These are phyloP conservation scores for Gremmenia infestans DNA, from an alignment of 2,329 filamentous ascomycete species.

Conservation along the genomic window DNA sequence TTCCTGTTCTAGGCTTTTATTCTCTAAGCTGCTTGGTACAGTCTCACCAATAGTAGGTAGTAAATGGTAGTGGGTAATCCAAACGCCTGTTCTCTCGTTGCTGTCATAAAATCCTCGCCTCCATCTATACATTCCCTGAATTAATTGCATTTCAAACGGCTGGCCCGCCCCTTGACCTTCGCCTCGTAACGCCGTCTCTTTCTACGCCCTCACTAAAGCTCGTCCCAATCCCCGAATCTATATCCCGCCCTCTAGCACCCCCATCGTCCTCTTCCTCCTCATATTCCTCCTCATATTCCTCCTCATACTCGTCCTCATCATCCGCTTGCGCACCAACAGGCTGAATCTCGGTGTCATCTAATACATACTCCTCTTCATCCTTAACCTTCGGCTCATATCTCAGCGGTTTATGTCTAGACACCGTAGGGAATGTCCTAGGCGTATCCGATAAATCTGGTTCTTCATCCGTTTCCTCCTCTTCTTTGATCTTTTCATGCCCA, in stretches of 20 bases:
- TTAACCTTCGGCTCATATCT: constrained; percentile 34
- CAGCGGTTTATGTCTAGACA: constrained; percentile 37
- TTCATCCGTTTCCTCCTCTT: constrained; percentile 21
- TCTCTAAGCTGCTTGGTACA: too few species aligned
- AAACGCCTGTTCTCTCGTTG: too few species aligned
- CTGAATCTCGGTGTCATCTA: constrained; percentile 24
- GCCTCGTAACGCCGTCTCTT: constrained; percentile 20
- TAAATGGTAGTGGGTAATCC: too few species aligned
- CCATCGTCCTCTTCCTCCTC: too few species aligned
- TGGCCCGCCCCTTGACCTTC: constrained; percentile 19
- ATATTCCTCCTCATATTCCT: background rate
- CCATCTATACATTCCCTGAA: too few species aligned
- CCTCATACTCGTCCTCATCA: constrained; percentile 43
- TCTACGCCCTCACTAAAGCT: constrained; percentile 42
- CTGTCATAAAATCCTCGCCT: too few species aligned
- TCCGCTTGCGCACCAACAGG: constrained; percentile 40
- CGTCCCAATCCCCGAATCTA: constrained; percentile 50
- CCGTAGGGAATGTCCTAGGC: constrained; percentile 41
- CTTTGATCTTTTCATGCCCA: constrained; percentile 21
- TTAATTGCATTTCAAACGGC: background rate
- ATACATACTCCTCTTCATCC: constrained; percentile 21
- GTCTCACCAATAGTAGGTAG: too few species aligned
- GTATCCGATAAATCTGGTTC: constrained; percentile 38
- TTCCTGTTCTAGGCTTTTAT: too few species aligned
- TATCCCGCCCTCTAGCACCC: constrained; percentile 25